Evolutionary conservation across 345 rosid genomes (phyloP), one percentile per base, ranked within the genome.

Genomic region (Carallia brachiata): DNA sequence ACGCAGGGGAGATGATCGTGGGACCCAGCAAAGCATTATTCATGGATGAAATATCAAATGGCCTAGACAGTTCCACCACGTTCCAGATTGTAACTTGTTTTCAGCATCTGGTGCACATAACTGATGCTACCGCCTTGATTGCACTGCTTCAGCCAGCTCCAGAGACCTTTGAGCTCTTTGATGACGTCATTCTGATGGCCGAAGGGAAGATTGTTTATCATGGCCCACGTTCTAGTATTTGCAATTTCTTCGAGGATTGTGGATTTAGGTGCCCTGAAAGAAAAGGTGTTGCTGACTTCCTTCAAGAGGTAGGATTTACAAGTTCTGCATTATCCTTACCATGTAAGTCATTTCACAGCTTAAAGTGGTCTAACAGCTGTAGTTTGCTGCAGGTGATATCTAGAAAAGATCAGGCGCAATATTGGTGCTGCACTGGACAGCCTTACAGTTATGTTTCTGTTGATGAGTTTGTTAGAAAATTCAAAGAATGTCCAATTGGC

Each of bases 111-210:
- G 96, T 83, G 67, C 92, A 87, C 36, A 52, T 82, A 19, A 80
- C 85, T 17, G 82, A 89, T 61, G 81, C 90, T 17, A 87, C 95
- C 6, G 70, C 78, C 2, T 66, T 89, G 74, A 75, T 84, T 75
- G 80, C 91, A 4, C 87, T 89, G 61, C 96, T 89, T 66, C 90
- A 89, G 79, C 92, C 96, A 2, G 83, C 90, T 34, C 90, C 90
- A 0, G 88, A 87, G 77, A 81, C 83, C 58, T 89, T 78, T 68
- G 72, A 84, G 52, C 89, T 89, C 47, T 89, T 89, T 50, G 91
- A 89, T 64, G 90, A 89, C 47, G 34, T 89, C 34, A 73, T 89
- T 36, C 65, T 88, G 52, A 81, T 86, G 88, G 84, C 87, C 2
- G 88, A 87, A 64, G 92, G 96, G 13, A 80, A 79, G 72, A 79